A percentile compares a stretch with the other conserved stretches of the same genome.
Evolutionary conservation across 768 basidiomycete species (phyloP).

Genomic region (Tubosaeta brunneosetosa): DNA sequence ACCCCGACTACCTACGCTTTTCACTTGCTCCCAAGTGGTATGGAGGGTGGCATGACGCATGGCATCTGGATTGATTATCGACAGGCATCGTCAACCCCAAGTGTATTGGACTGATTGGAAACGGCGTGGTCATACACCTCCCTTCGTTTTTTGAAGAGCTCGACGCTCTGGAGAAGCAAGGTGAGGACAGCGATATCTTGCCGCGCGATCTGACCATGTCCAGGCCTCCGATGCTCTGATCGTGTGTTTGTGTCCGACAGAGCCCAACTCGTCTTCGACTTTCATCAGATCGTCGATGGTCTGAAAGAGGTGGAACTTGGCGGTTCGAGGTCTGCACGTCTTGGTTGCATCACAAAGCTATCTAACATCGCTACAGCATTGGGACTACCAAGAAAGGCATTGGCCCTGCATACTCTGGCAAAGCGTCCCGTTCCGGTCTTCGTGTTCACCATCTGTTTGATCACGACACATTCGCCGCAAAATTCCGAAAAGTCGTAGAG

Average conservation of each 20-base stretch:
- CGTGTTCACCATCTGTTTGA: conserved; percentile 97
- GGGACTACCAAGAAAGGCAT: conserved; percentile 98
- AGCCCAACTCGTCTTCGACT: conserved; percentile 96
- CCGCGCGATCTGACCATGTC: conserved; percentile 2
- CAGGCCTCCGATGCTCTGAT: conserved; percentile 80
- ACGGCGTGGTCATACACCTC: conserved; percentile 93
- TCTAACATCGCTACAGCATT: conserved; percentile 50
- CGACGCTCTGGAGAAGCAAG: conserved; percentile 79
- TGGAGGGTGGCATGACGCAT: conserved; percentile 1
- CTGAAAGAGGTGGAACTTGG: conserved; percentile 97
- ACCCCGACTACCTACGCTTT: conserved; percentile 87
- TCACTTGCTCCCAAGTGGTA: conserved; percentile 91
- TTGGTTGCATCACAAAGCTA: background rate
- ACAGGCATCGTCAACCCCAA: conserved; percentile 34
- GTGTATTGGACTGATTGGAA: conserved; percentile 85
- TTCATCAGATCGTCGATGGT: conserved; percentile 99
- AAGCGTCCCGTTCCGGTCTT: conserved; percentile 93
- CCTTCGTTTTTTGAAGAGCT: conserved; percentile 94
- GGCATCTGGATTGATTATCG: background rate
- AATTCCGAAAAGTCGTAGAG: conserved; percentile 95
- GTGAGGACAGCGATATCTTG: conserved; percentile 34
- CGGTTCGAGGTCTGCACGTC: conserved; percentile 57
- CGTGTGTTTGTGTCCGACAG: conserved; percentile 93
- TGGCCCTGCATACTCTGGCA: conserved; percentile 96
- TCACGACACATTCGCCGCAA: conserved; percentile 73